Evolutionary conservation across 2,329 filamentous ascomycete species (phyloP), one percentile per base, ranked within the genome.

Genomic region (Tolypocladium nubicola): DNA sequence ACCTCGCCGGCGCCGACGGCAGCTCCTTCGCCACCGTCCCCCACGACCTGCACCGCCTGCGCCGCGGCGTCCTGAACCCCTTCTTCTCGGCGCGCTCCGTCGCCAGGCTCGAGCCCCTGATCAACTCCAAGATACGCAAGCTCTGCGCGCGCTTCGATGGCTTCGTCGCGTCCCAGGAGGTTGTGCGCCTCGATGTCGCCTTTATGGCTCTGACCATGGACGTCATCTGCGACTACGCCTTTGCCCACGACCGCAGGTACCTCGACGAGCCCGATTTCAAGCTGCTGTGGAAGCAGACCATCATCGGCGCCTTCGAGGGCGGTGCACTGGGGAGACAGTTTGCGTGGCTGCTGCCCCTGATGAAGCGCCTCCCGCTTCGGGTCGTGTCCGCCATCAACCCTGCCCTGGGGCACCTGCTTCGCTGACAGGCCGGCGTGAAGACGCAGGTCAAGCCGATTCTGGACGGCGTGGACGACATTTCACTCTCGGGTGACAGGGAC

Each of bases 41-140:
- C 9, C 71, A 75, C 57, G 67, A 74, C 26, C 63, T 70, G 8
- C 76, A 79, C 59, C 71, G 73, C 2, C 63, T 68, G 21, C 71
- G 76, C 3, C 71, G 76, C 16, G 67, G 60, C 4, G 66, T 73
- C 2, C 58, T 79, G 53, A 75, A 70, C 56, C 68, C 66, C 0
- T 78, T 75, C 64, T 79, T 78, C 61, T 76, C 75, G 2, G 70
- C 67, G 40, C 65, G 65, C 13, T 69, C 71, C 9, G 68, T 78
- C 23, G 58, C 63, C 7, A 62, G 62, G 1, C 62, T 76, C 2
- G 67, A 72, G 61, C 72, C 61, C 59, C 69, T 70, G 52, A 70
- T 78, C 14, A 60, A 68, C 9, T 60, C 65, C 1, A 71, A 63
- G 26, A 58, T 69, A 2, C 61, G 68, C 13, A 66, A 66, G 55